Evolutionary conservation across 371 early-diverging fungal genomes (phyloP).

Genomic region (Mortierella sp.): DNA sequence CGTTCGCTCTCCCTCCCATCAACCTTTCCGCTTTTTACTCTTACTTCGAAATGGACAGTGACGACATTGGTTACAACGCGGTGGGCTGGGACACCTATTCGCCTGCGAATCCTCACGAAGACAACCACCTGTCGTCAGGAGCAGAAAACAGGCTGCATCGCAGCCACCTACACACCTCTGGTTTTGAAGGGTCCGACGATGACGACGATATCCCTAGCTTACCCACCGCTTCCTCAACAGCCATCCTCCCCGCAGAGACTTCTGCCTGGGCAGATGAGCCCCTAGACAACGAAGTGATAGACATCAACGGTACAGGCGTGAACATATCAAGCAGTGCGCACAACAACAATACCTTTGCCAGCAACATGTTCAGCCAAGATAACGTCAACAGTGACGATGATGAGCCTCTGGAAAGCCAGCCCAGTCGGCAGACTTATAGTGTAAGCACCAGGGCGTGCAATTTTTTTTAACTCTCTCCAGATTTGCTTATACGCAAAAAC

Average conservation of each 20-base stretch:
- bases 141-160: conserved; percentile 16
- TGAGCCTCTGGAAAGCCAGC: not conserved
- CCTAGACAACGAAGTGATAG: conserved; percentile 51
- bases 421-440: conserved; percentile 24
- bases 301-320: conserved; percentile 50
- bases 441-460: conserved; percentile 11
- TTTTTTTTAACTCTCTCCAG: not conserved
- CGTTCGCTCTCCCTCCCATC: too few relatives aligned
- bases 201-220: conserved; percentile 40
- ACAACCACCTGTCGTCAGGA: conserved; percentile 5
- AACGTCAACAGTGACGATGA: conserved; percentile 23
- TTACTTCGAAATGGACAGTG: conserved; percentile 42
- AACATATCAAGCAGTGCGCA: too few relatives aligned
- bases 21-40: too few relatives aligned
- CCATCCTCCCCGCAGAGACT: conserved; percentile 52
- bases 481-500: too few relatives aligned
- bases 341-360: conserved; percentile 1
- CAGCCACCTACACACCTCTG: conserved; percentile 14
- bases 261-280: conserved; percentile 54
- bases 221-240: conserved; percentile 33
- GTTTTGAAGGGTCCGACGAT: conserved; percentile 42
- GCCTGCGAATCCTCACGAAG: conserved; percentile 16
- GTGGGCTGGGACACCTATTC: conserved; percentile 54
- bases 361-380: conserved; percentile 16
- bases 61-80: conserved; percentile 51